Base-by-base conservation (phyloP, 306 rosid species). In the Prinsepia uniflora region DNA sequence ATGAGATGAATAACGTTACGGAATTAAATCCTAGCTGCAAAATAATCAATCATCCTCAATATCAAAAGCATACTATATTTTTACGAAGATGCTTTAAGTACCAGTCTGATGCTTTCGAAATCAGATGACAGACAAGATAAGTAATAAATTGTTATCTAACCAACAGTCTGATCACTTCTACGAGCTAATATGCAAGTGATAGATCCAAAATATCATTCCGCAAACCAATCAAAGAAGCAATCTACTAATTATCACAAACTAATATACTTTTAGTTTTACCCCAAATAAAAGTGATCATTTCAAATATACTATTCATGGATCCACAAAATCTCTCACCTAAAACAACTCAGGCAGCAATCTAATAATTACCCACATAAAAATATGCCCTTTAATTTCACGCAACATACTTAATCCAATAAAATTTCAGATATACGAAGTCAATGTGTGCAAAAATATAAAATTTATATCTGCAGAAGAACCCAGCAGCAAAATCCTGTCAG, bases 391-490 rank as follows among this genome's bases (percentile, higher is more conserved):
- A 30, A 46, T 49, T 13, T 41, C 64, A 44, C 44, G 22, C 19
- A 40, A 60, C 56, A 18, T 13, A 70, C 78, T 40, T 76, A 74
- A 56, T 66, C 80, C 48, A 68, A 15, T 6, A 48, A 54, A 53
- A 40, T 58, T 34, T 41, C 6, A 61, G 22, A 15, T 36, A 61
- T 1, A 61, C 8, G 39, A 5, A 15, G 58, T 24, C 12, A 3
- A 8, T 15, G 7, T 60, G 8, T 65, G 65, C 4, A 48, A 60
- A 71, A 6, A 18, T 12, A 7, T 14, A 42, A 67, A 4, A 19
- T n/a, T n/a, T 6, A 41, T 84, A 95, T 97, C 97, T 79, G 99
- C 99, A 24, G 99, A 95, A 80, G 97, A 95, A 72, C 99, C 97
- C 36, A 95, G 77, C 83, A 95, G 67, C 53, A 95, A 49, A 46